Conservation (phyloP, 805 yeast genomes). For the Pichia cephalocereana region DNA sequence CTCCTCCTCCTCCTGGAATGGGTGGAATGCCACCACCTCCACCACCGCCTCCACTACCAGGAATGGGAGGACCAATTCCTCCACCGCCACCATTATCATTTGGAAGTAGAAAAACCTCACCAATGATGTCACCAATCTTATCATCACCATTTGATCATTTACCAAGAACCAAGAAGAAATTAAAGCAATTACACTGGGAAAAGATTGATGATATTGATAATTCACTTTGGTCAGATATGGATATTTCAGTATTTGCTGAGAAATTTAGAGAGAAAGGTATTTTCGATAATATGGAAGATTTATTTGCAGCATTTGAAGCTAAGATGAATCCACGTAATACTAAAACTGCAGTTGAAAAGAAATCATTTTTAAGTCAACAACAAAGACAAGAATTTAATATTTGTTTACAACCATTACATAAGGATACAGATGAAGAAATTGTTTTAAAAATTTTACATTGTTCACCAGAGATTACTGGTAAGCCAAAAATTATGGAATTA, state of each 20-base stretch:
- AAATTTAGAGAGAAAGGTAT: constrained; percentile 69
- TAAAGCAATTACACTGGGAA: constrained; percentile 97
- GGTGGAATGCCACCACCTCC: constrained; percentile 17
- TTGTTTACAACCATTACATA: constrained; percentile 71
- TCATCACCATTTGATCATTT: constrained; percentile 36
- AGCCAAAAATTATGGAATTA: constrained; percentile 73
- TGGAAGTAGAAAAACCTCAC: constrained; percentile 6
- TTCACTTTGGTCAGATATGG: constrained; percentile 76
- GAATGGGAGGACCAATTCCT: constrained; percentile 16
- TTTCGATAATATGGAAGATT: constrained; percentile 71
- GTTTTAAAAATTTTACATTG: constrained; percentile 69
- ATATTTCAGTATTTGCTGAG: constrained; percentile 50
- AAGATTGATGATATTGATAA: constrained; percentile 74
- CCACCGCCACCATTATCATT: constrained; percentile 25
- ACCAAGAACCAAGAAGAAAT: constrained; percentile 64
- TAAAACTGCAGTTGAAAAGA: constrained; percentile 40
- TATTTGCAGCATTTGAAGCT: constrained; percentile 76
- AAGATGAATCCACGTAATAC: constrained; percentile 39
- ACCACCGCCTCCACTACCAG: constrained; percentile 25
- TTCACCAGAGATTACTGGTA: constrained; percentile 59
- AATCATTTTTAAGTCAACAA: constrained; percentile 71
- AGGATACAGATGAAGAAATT: constrained; percentile 52
- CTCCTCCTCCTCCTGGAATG: constrained; percentile 22
- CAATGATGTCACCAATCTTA: constrained; percentile 17
- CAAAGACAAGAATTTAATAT: constrained; percentile 93